Percentiles rank a stretch among this genome's conserved stretches.
Conservation (phyloP, 179 eudicot species). For the Patellifolia procumbens region DNA sequence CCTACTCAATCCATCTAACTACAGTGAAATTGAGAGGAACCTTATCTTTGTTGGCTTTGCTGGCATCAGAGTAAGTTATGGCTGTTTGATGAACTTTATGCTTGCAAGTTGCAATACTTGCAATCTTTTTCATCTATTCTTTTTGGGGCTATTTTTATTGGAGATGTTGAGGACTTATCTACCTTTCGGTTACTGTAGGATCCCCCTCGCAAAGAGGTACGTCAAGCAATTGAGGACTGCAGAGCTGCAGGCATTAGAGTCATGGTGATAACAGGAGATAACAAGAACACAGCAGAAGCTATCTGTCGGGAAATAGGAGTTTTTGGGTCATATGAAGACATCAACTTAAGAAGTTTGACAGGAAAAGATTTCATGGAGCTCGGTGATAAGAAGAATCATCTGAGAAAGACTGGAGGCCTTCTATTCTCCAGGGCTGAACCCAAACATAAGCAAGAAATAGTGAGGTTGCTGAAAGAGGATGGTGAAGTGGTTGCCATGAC, state of each 20-base stretch:
- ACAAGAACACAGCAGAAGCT: constrained; percentile 63
- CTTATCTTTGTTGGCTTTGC: constrained; percentile 51
- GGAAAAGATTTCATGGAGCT: constrained; percentile 54
- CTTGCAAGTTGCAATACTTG: not conserved
- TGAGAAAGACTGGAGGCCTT: constrained; percentile 48
- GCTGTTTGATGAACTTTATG: not conserved
- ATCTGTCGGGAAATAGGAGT: constrained; percentile 60
- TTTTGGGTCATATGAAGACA: constrained; percentile 46
- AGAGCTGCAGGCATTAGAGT: constrained; percentile 64
- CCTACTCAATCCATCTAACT: constrained; percentile 46
- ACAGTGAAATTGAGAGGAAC: constrained; percentile 45
- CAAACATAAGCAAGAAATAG: constrained; percentile 54
- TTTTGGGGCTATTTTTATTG: not conserved
- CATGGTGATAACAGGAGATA: constrained; percentile 62
- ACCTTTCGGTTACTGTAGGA: constrained; percentile 35
- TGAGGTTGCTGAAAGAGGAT: constrained; percentile 63
- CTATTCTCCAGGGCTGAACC: constrained; percentile 61
- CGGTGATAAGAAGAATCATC: constrained; percentile 41
- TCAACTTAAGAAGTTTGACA: constrained; percentile 45
- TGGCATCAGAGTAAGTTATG: constrained; percentile 44
- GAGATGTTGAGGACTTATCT: not conserved
- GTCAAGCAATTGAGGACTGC: constrained; percentile 57
- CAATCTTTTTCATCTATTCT: not conserved
- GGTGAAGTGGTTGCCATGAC: constrained; percentile 99
- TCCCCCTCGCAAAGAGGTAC: constrained; percentile 67